Evolutionary conservation across 1,284 basidiomycete genomes (phyloP), one percentile per base, ranked within the genome.

Genomic region (Chalciporus piperatoides): DNA sequence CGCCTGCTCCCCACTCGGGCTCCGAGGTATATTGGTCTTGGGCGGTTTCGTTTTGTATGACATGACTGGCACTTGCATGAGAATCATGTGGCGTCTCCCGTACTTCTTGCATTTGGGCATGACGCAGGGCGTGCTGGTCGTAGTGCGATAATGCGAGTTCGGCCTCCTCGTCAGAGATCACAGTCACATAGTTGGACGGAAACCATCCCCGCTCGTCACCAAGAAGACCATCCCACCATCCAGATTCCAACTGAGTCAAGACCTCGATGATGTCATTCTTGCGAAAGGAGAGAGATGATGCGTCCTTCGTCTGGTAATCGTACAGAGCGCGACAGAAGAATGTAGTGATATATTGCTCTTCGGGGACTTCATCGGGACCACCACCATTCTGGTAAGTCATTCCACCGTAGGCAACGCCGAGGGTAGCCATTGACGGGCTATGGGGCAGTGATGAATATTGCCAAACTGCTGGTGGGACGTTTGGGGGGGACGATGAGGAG

Each of bases 211-310:
- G 82, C 66, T 90, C 84, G 48, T 87, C 85, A 47, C 86, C 85
- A 28, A 97, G 76, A 53, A 98, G 75, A 7, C 97, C 96, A 69
- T 99, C 97, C 96, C 96, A 99, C 96, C 96, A 99, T 14, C 96
- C 96, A 4, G 88, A 91, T 42, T 92, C 90, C 47, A 97, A 82
- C 64, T 88, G 86, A 6, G 89, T 92, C 45, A 97, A 78, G 47
- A 99, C 92, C 69, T 98, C 93, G 60, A 99, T 97, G 56, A 98
- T 79, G 63, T 97, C 93, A 56, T 87, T 88, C 58, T 81, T 83
- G 52, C 69, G 77, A 67, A 99, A 99, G 11, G 90, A 90, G 41
- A 99, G 81, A 0, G 94, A 91, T 6, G 92, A 92, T 41, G 82
- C 74, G 59, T 97, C 94, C 52, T 85, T 77, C n/a, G 90, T 87